Base-by-base conservation (phyloP, 2,329 filamentous ascomycete species). In the Decorospora gaudefroyi region DNA sequence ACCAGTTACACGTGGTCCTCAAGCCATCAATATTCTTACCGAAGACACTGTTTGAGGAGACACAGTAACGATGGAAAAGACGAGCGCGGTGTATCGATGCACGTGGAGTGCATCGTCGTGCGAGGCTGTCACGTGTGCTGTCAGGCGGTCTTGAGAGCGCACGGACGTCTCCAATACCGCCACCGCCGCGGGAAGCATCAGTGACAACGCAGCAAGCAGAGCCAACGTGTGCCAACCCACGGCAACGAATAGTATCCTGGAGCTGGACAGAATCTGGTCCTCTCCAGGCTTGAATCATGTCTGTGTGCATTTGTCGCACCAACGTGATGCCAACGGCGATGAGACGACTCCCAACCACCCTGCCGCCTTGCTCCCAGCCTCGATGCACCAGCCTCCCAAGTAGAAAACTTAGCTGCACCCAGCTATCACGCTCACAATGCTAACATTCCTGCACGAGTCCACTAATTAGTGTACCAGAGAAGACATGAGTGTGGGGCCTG, bases 401-500 rank as follows among this genome's bases (percentile, higher is more conserved):
- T 55, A 59, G 51, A 61, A 63, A 64, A 62, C 53, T 53, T 35
- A 46, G 29, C 42, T 46, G 49, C 42, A 44, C 41, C 56, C 59
- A 46, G 23, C 49, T 34, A 11, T 28, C 12, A 37, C 10, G 33
- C 41, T 38, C 47, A 58, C 31, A 21, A 66, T 68, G 62, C 55
- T 32, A 61, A 51, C 55, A 57, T 56, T 51, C 42, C 53, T 49
- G 53, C 56, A 60, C 55, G 56, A 54, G 57, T 59, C 55, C 55
- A 53, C 54, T 59, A 40, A 49, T 53, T 64, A 62, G 55, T 51
- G 54, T 53, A 44, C 44, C 50, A 43, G 44, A 52, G 58, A 62
- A 53, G 65, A 67, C 46, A 71, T 71, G 68, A 68, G 56, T 61
- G 30, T 62, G 62, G 68, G 68, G 49, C 53, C 66, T 22, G 55